Percentiles rank a stretch among this genome's conserved stretches.
These are phyloP conservation scores for Aspergillus sp. DNA, from an alignment of 2,329 filamentous ascomycete genomes.

Conservation along the genomic window DNA sequence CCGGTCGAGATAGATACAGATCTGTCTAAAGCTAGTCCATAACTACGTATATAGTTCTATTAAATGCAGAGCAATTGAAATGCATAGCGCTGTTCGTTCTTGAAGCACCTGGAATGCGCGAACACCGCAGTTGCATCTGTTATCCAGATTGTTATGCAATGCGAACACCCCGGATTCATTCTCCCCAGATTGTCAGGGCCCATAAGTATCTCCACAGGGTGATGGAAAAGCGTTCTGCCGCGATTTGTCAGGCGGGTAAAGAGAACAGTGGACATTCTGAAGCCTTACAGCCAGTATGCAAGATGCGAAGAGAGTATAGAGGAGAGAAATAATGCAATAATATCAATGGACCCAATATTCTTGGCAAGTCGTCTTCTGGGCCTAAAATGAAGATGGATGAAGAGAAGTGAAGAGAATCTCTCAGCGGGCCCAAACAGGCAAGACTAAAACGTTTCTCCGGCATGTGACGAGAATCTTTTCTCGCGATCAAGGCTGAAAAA, in stretches of 20 bases:
- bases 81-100: too few species aligned
- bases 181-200: not conserved
- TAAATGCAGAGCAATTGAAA: too few species aligned
- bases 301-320: not conserved
- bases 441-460: not conserved
- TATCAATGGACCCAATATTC: not conserved
- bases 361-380: too few species aligned
- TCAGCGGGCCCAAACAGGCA: not conserved
- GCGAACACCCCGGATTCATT: not conserved
- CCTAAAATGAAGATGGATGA: too few species aligned
- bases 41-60: not conserved
- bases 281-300: not conserved
- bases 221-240: not conserved
- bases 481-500: not conserved
- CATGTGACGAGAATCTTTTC: too few species aligned
- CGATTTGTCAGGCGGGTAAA: not conserved
- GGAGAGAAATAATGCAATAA: not conserved
- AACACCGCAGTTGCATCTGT: too few species aligned
- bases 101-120: too few species aligned
- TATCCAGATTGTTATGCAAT: too few species aligned
- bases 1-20: conserved; percentile 26
- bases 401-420: too few species aligned
- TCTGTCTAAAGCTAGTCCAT: not conserved
- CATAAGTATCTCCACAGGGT: not conserved
- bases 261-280: not conserved